These are phyloP conservation scores for Aspergillus cejpii DNA, from an alignment of 2,329 filamentous ascomycete genomes.

Conservation along the genomic window DNA sequence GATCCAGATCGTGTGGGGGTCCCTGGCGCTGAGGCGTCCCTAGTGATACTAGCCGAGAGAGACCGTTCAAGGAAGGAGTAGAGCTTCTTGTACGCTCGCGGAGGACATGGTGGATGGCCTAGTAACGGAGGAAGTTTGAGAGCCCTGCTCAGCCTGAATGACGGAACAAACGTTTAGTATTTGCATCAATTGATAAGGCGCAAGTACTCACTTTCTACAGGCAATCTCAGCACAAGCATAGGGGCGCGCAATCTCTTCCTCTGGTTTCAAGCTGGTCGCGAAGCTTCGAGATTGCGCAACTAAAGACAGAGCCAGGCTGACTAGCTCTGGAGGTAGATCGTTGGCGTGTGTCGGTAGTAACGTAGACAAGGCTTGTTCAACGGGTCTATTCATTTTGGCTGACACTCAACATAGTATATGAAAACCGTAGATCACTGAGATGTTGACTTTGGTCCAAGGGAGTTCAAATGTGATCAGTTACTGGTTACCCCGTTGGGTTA, in stretches of 20 bases:
- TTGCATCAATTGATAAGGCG: not conserved
- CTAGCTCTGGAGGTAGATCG: slow-evolving; percentile 60
- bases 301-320: slow-evolving; percentile 64
- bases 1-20: slow-evolving; percentile 26
- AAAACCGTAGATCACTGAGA: not conserved
- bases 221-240: slow-evolving; percentile 86
- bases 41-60: slow-evolving; percentile 42
- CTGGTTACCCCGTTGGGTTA: too few species aligned
- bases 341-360: slow-evolving; percentile 67
- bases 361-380: slow-evolving; percentile 66
- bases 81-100: slow-evolving; percentile 74
- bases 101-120: slow-evolving; percentile 68
- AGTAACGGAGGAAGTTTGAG: slow-evolving; percentile 72
- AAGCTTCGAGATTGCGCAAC: slow-evolving; percentile 73
- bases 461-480: too few species aligned
- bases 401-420: not conserved
- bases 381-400: slow-evolving; percentile 62
- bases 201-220: slow-evolving; percentile 59
- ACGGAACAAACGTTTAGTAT: not conserved
- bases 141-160: slow-evolving; percentile 61
- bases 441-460: too few species aligned
- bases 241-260: slow-evolving; percentile 78
- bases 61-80: slow-evolving; percentile 72
- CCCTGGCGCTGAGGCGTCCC: slow-evolving; percentile 28
- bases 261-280: slow-evolving; percentile 69